phyloP scores from a whole-genome alignment of 1,284 basidiomycete genomes.

The Abortiporus biennis region DNA sequence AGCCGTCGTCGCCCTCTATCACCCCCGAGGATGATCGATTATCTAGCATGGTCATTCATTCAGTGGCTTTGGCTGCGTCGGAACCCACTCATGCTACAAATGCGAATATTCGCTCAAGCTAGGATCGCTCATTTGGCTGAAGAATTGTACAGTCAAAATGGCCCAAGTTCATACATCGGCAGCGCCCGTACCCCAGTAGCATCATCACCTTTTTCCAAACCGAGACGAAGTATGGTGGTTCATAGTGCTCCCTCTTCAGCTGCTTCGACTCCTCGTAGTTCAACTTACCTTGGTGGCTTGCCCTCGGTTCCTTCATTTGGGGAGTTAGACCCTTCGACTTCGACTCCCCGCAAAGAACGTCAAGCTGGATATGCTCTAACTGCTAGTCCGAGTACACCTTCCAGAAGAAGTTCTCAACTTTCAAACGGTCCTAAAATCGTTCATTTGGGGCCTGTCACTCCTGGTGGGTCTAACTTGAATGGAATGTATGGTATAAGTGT shows the following conservation, averaged over 20 bases:
- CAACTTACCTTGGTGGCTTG: slow-evolving; percentile 34
- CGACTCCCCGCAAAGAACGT: slow-evolving; percentile 27
- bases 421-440: slow-evolving; percentile 43
- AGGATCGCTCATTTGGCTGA: slow-evolving; percentile 47
- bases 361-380: slow-evolving; percentile 39
- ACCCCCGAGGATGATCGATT: slow-evolving; percentile 60
- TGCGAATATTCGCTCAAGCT: slow-evolving; percentile 59
- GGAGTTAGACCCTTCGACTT: slow-evolving; percentile 17
- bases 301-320: slow-evolving; percentile 20
- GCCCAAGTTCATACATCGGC: slow-evolving; percentile 16
- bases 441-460: slow-evolving; percentile 57
- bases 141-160: slow-evolving; percentile 31
- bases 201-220: slow-evolving; percentile 40
- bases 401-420: slow-evolving; percentile 26
- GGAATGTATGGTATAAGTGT: too few species aligned
- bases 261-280: slow-evolving; percentile 44
- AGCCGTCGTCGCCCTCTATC: slow-evolving; percentile 18
- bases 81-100: slow-evolving; percentile 58
- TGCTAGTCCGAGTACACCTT: slow-evolving; percentile 27
- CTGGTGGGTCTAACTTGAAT: too few species aligned
- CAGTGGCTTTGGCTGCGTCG: slow-evolving; percentile 62
- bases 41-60: slow-evolving; percentile 67
- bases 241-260: slow-evolving; percentile 26
- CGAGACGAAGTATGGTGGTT: slow-evolving; percentile 32
- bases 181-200: slow-evolving; percentile 34